Evolutionary conservation across 75 land plant genomes (phyloP).

Genomic region (Pseudotsuga menziesii): DNA sequence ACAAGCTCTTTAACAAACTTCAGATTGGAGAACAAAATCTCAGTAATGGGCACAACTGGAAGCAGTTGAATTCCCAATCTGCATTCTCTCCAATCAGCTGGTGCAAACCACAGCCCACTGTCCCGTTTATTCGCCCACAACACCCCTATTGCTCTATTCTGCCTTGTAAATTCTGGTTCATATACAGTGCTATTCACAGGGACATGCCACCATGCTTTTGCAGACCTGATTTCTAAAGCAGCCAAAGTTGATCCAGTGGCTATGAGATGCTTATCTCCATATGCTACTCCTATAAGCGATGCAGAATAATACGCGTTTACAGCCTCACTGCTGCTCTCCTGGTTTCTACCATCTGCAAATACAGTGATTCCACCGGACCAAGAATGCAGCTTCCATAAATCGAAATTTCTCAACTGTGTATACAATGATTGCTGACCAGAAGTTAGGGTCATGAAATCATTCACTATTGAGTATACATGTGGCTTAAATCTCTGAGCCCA

Average conservation of each 20-base stretch:
- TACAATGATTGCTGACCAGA: constrained; percentile 24
- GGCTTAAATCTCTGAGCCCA: constrained; percentile 71
- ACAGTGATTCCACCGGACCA: constrained; percentile 93
- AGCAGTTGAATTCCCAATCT: constrained; percentile 33
- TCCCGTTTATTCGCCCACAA: constrained; percentile 39
- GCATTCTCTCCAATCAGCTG: constrained; percentile 25
- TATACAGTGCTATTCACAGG: constrained; percentile 22
- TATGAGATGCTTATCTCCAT: constrained; percentile 54
- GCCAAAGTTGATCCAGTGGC: constrained; percentile 60
- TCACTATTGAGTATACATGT: constrained; percentile 70
- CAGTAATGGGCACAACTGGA: constrained; percentile 34
- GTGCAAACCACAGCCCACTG: constrained; percentile 33
- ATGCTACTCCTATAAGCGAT: constrained; percentile 68
- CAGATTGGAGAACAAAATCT: constrained; percentile 19
- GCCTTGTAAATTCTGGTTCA: constrained; percentile 15
- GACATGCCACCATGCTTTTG: constrained; percentile 89
- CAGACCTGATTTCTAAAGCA: constrained; percentile 61
- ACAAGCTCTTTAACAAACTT: constrained; percentile 21
- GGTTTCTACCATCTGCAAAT: constrained; percentile 90
- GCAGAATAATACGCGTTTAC: constrained; percentile 91
- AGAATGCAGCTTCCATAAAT: constrained; percentile 83
- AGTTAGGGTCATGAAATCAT: constrained; percentile 65
- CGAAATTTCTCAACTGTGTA: constrained; percentile 73
- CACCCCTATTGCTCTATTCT: constrained; percentile 21
- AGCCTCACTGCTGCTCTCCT: constrained; percentile 96